A percentile compares a stretch with the other conserved stretches of the same genome.
Conservation (phyloP, 2,329 filamentous ascomycete species). For the Xylaria sp. region DNA sequence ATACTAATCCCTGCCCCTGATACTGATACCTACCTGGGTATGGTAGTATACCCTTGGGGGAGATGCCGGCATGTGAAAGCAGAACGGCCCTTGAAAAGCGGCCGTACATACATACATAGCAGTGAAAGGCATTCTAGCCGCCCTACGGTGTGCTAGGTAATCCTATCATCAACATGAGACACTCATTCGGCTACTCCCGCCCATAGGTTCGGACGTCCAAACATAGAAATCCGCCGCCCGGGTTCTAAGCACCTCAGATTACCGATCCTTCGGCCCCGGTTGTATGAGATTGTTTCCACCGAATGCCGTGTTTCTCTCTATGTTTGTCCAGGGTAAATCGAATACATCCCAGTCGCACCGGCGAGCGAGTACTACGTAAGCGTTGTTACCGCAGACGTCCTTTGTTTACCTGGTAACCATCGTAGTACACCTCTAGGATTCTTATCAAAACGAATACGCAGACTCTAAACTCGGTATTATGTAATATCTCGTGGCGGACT, state of each 20-base stretch:
- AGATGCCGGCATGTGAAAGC: slow-evolving; percentile 16
- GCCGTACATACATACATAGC: neutral
- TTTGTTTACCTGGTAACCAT: neutral
- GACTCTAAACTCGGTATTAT: neutral
- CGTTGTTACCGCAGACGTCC: neutral
- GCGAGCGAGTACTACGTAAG: slow-evolving; percentile 16
- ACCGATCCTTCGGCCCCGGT: slow-evolving; percentile 27
- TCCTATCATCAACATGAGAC: slow-evolving; percentile 10
- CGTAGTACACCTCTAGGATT: neutral
- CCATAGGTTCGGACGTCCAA: slow-evolving; percentile 36
- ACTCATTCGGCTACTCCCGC: slow-evolving; percentile 34
- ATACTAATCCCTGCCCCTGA: slow-evolving; percentile 23
- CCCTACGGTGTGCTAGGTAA: neutral
- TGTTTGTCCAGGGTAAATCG: neutral
- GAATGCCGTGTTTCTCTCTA: slow-evolving; percentile 21
- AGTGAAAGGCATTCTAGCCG: neutral
- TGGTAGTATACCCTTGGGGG: neutral
- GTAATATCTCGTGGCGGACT: neutral
- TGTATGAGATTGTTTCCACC: slow-evolving; percentile 9
- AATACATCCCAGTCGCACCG: slow-evolving; percentile 2
- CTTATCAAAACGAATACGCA: slow-evolving; percentile 8
- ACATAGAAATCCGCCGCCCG: slow-evolving; percentile 37
- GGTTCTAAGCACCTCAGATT: neutral
- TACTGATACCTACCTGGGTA: neutral
- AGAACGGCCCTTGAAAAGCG: neutral